Evolutionary conservation across 2,329 filamentous ascomycete species (phyloP).

Genomic region (Calonectria pauciramosa): DNA sequence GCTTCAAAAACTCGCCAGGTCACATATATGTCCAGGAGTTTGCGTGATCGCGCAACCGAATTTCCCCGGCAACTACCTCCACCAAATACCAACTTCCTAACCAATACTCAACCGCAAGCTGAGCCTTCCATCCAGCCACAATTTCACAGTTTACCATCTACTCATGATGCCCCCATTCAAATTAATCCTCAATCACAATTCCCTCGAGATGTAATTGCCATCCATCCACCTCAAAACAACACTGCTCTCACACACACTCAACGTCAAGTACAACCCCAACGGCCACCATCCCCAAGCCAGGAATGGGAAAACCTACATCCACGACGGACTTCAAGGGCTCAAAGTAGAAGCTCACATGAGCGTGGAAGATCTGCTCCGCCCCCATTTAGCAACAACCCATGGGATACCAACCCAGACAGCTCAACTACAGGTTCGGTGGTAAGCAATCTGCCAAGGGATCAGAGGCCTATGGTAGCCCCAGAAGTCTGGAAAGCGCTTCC

Average conservation of each 20-base stretch:
- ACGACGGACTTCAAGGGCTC: conserved; percentile 37
- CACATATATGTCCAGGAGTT: conserved; percentile 62
- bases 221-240: neutral
- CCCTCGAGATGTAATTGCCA: conserved; percentile 11
- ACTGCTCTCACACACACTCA: neutral
- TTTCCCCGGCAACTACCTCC: conserved; percentile 63
- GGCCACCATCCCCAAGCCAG: neutral
- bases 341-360: conserved; percentile 52
- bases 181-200: neutral
- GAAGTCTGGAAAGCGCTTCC: conserved; percentile 61
- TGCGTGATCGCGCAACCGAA: conserved; percentile 56
- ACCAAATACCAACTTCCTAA: conserved; percentile 60
- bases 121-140: neutral
- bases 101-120: conserved; percentile 24
- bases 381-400: conserved; percentile 61
- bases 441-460: conserved; percentile 28
- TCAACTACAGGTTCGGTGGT: conserved; percentile 45
- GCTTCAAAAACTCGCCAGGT: conserved; percentile 59
- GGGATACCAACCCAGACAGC: conserved; percentile 56
- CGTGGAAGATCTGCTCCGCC: conserved; percentile 65
- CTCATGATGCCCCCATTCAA: neutral
- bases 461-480: conserved; percentile 33
- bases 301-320: conserved; percentile 12
- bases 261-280: neutral
- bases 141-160: neutral